These are phyloP conservation scores for Tetradesmus lagerheimii DNA, from an alignment of 139 green algal species.

Conservation along the genomic window DNA sequence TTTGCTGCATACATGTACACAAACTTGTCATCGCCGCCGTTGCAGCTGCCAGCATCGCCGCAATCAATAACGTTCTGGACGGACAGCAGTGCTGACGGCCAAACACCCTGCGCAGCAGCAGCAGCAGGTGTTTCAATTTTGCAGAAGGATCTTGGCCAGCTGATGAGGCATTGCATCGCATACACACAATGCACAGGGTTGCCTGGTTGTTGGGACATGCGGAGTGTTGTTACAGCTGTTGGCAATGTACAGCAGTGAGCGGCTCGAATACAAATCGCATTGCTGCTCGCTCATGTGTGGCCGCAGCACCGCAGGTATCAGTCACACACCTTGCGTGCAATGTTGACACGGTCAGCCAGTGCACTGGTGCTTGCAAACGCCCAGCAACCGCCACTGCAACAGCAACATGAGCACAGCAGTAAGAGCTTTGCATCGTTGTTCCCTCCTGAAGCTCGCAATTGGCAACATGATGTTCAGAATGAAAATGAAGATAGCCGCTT, in stretches of 20 bases:
- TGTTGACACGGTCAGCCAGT: constrained; percentile 90
- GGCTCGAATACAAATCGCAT: neutral
- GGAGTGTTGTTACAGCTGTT: neutral
- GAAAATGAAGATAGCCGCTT: no score
- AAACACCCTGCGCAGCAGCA: constrained; percentile 39
- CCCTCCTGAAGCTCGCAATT: no score
- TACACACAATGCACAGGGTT: constrained; percentile 48
- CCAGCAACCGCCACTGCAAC: constrained; percentile 82
- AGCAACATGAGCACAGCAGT: constrained; percentile 1
- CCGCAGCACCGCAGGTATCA: neutral
- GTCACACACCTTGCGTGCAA: constrained; percentile 61
- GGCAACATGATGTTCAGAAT: no score
- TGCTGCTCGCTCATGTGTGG: neutral
- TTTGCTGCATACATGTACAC: constrained; percentile 50
- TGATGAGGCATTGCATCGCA: no score
- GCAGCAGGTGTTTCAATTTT: no score
- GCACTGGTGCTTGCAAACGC: constrained; percentile 81
- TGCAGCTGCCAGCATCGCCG: constrained; percentile 80
- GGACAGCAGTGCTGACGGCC: constrained; percentile 48
- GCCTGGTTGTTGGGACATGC: neutral
- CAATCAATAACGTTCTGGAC: constrained; percentile 90
- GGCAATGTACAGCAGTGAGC: neutral
- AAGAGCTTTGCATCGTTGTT: neutral
- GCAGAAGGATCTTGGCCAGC: no score
- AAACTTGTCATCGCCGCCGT: constrained; percentile 61